A percentile compares a stretch with the other conserved stretches of the same genome.
Evolutionary conservation across 257 asterid species (phyloP).

Genomic region (Solanum pennellii): DNA sequence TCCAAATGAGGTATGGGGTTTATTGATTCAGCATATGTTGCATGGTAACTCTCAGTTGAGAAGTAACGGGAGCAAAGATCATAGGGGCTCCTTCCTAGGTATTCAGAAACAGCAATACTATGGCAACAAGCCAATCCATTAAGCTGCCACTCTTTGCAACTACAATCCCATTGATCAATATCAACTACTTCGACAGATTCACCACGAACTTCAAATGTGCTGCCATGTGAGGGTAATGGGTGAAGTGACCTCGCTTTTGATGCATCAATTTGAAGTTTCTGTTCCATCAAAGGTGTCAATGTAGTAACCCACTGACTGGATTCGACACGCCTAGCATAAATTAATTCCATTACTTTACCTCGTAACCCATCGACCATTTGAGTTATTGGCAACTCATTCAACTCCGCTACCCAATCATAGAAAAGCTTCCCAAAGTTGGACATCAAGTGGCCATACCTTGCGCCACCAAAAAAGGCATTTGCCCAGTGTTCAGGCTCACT

Average conservation of each 20-base stretch:
- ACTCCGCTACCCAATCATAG: constrained; percentile 91
- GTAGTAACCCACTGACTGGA: constrained; percentile 68
- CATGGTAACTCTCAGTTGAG: constrained; percentile 49
- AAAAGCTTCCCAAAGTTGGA: constrained; percentile 82
- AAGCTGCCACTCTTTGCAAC: constrained; percentile 90
- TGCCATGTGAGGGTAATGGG: constrained; percentile 34
- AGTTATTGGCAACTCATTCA: constrained; percentile 86
- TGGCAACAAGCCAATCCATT: constrained; percentile 90
- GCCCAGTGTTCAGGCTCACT: constrained; percentile 97
- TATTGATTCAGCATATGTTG: constrained; percentile 71
- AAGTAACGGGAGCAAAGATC: constrained; percentile 75
- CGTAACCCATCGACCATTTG: constrained; percentile 94
- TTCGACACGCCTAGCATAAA: constrained; percentile 64
- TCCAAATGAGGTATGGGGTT: constrained; percentile 87
- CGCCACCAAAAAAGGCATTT: constrained; percentile 69
- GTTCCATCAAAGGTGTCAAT: constrained; percentile 77
- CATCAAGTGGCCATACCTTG: constrained; percentile 76
- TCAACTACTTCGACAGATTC: constrained; percentile 55
- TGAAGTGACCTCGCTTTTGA: constrained; percentile 46
- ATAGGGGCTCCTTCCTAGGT: constrained; percentile 49
- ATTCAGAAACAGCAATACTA: constrained; percentile 63
- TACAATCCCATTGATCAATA: constrained; percentile 73
- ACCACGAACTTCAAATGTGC: constrained; percentile 63
- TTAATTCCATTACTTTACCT: constrained; percentile 87
- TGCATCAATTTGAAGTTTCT: constrained; percentile 63